Evolutionary conservation across 2,329 filamentous ascomycete genomes (phyloP), one percentile per base, ranked within the genome.

Genomic region (Aspergillus thermomutatus): DNA sequence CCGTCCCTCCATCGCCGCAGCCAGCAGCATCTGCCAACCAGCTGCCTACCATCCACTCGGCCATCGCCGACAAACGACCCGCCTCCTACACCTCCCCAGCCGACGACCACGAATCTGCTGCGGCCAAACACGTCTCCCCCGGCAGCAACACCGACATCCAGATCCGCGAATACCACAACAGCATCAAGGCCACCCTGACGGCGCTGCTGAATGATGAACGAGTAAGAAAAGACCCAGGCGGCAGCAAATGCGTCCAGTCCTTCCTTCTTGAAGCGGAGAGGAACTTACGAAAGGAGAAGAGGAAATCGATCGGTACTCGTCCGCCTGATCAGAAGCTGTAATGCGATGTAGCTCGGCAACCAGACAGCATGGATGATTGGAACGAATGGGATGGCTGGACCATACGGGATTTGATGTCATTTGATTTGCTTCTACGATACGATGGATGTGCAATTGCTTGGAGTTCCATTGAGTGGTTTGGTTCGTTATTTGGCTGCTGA

Each of bases 191-290:
- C 31, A 80, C 82, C 2, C 67, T 87, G 63, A 87, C 83, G 5
- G 83, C 85, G 68, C 78, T 87, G 14, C 79, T 87, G 64, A 87
- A 86, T 72, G 85, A 82, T 70, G 80, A 82, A 25, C 73, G 78
- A 40, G 81, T 84, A 17, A 80, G 82, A 45, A 71, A 69, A 48
- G 81, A 85, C 58, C 71, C 73, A 27, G 73, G 76, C 1, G 80
- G 83, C 66, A 81, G 83, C 49, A 82, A 78, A 58, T 86, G 82
- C 80, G 81, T 86, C 34, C 83, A 86, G 69, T 77, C 79, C 21
- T 75, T 83, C 14, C 73, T 87, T 26, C 80, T 87, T 80, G 82
- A 85, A 63, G 84, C 83, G 21, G 83, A 86, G 65, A 80, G 81
- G 64, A 82, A 86, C 63, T 71, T 86, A 54, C 56, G 59, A 26